Base-by-base conservation (phyloP, 2,329 filamentous ascomycete genomes). In the Gyromitra esculenta region DNA sequence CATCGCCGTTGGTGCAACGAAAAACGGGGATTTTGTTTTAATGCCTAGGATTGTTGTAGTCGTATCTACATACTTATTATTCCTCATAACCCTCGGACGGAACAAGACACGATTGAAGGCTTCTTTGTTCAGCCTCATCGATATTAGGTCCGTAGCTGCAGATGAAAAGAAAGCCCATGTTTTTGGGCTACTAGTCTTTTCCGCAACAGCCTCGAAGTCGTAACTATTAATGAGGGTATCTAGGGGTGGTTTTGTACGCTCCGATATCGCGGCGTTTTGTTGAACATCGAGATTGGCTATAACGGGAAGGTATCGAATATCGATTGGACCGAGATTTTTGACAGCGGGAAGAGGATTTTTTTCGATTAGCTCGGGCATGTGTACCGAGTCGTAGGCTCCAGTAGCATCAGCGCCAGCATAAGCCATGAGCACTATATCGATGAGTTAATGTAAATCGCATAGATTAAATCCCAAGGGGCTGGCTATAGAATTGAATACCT, bases 81-180 rank as follows among this genome's bases (percentile, higher is more conserved):
- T 93, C 80, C 96, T 86, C 83, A 98, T 97, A 68, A 98, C 89
- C 63, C 94, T 88, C n/a, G 95, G 94, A 7, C 95, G 91, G 18
- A 98, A 88, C 5, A 97, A 86, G 80, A 98, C 96, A 79, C 90
- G 88, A 65, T 89, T 88, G 83, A 96, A 98, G 45, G 92, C 92
- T 48, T 87, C 83, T 82, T 91, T 93, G 86, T 98, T 98, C 84
- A 92, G 88, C 41, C 83, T 84, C 84, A 97, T 97, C 80, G 91
- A 92, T 80, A 89, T 84, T 37, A 94, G 86, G 83, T 98, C 94
- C 83, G 98, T 95, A 76, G 88, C 87, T 8, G 93, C 94, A 0
- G 94, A 97, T 85, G 89, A 97, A 86, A 98, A 98, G 86, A 98
- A 98, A 62, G 93, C 92, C 93, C 93, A 97, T 57, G 92, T 93